Conservation (phyloP, 2,329 filamentous ascomycete genomes). For the Trichoderma atroviride region DNA sequence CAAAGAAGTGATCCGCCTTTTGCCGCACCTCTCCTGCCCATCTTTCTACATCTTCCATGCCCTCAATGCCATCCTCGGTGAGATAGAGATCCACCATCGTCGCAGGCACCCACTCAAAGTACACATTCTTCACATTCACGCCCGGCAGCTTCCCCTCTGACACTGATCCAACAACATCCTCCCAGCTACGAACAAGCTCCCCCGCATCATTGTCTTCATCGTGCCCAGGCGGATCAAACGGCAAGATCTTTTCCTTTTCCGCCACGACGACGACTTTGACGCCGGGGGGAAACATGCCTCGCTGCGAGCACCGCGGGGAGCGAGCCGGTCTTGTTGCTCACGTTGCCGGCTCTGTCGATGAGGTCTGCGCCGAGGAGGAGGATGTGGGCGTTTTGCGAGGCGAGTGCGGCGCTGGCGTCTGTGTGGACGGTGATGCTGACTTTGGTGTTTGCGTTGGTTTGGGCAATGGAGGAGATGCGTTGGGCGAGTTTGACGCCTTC, state of each 20-base stretch:
- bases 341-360: conserved; percentile 58
- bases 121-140: conserved; percentile 52
- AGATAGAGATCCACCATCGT: conserved; percentile 56
- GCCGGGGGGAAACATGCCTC: conserved; percentile 49
- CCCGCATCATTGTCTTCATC: conserved; percentile 53
- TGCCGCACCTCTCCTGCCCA: conserved; percentile 43
- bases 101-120: conserved; percentile 63
- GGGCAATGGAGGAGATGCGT: conserved; percentile 49
- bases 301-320: conserved; percentile 60
- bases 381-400: conserved; percentile 55
- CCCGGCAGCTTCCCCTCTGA: conserved; percentile 7
- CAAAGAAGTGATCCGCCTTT: conserved; percentile 48
- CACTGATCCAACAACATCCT: conserved; percentile 20
- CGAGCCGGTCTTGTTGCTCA: conserved; percentile 70
- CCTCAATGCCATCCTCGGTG: conserved; percentile 55
- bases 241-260: conserved; percentile 62
- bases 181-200: conserved; percentile 57
- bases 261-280: conserved; percentile 58
- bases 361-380: conserved; percentile 67
- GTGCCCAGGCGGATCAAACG: conserved; percentile 46
- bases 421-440: conserved; percentile 54
- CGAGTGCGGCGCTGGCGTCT: conserved; percentile 61
- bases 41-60: conserved; percentile 42
- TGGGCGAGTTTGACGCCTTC: conserved; percentile 63
- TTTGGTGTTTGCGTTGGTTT: not conserved